These are phyloP conservation scores for Lactarius hengduanensis DNA, from an alignment of 768 basidiomycete genomes.

Conservation along the genomic window DNA sequence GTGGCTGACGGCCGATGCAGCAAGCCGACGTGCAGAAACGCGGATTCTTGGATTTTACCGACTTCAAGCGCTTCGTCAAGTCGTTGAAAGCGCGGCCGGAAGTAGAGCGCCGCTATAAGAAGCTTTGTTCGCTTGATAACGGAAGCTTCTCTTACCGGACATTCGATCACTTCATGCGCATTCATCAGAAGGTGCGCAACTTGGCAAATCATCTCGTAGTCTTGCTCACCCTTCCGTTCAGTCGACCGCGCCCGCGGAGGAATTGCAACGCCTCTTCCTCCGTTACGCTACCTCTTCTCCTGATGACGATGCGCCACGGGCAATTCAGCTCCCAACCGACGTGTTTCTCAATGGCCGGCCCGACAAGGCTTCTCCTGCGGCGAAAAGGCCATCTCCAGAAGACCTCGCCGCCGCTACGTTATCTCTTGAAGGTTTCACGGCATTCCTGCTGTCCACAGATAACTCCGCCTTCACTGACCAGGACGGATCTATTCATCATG, in stretches of 20 bases:
- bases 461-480: constrained; percentile 62
- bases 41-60: constrained; percentile 68
- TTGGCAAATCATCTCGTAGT: constrained; percentile 38
- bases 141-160: constrained; percentile 39
- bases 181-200: constrained; percentile 48
- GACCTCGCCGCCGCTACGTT: constrained; percentile 31
- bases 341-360: constrained; percentile 26
- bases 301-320: constrained; percentile 12
- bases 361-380: constrained; percentile 8
- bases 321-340: constrained; percentile 34
- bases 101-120: constrained; percentile 61
- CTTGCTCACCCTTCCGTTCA: constrained; percentile 26
- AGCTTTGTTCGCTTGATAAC: constrained; percentile 35
- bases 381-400: constrained; percentile 17
- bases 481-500: constrained; percentile 58
- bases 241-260: constrained; percentile 35
- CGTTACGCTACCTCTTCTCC: constrained; percentile 36
- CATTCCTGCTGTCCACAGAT: constrained; percentile 78
- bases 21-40: constrained; percentile 56
- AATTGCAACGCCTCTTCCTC: constrained; percentile 41
- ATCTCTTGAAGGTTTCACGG: constrained; percentile 63
- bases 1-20: constrained; percentile 38
- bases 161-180: constrained; percentile 53
- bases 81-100: constrained; percentile 84
- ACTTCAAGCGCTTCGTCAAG: constrained; percentile 82